Evolutionary conservation across 75 land plant species (phyloP).

Genomic region (Picea glauca): DNA sequence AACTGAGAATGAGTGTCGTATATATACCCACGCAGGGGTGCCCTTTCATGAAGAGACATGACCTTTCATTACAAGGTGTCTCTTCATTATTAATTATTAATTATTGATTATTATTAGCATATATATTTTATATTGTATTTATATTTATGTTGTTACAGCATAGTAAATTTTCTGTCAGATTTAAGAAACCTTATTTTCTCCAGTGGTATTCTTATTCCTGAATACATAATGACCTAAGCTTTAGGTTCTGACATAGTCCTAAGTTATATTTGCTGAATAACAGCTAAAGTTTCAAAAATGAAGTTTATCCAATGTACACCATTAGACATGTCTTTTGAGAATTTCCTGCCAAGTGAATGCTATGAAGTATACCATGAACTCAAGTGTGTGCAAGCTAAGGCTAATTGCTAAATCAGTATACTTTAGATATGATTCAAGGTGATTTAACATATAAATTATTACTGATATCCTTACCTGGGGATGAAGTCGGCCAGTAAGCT

Average conservation of each 20-base stretch:
- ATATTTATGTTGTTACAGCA: no score
- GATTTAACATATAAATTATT: neutral
- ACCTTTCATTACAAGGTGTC: no score
- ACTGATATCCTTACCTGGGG: slow-evolving; percentile 40
- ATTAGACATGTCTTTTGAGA: neutral
- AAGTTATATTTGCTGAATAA: neutral
- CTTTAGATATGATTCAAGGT: neutral
- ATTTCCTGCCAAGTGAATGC: neutral
- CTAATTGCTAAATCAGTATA: neutral
- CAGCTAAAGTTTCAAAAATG: neutral
- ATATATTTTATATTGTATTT: no score
- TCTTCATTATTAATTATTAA: no score
- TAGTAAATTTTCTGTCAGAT: neutral
- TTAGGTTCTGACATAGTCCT: neutral
- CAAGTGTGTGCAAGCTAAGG: neutral
- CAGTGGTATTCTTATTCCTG: neutral
- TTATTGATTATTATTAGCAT: no score
- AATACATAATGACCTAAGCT: neutral
- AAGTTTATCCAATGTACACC: neutral
- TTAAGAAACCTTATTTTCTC: neutral
- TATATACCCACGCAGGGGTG: no score
- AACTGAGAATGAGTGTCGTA: no score
- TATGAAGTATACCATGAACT: neutral
- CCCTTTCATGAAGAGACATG: no score
- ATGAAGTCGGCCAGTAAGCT: slow-evolving; percentile 70